Evolutionary conservation across 2,329 filamentous ascomycete species (phyloP).

Genomic region (Periconia digitata): DNA sequence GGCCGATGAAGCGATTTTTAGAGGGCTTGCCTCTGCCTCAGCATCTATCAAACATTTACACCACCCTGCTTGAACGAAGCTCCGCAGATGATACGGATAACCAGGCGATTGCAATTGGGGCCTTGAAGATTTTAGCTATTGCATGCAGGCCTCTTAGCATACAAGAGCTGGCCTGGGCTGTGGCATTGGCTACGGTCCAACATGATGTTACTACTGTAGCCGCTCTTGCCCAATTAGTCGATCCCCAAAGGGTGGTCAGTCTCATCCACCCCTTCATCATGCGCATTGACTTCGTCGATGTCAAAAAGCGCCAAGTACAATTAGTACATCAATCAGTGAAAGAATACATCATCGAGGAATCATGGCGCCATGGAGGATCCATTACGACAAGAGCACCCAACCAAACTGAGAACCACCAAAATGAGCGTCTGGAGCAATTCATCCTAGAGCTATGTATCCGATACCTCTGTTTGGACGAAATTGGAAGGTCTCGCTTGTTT

Average conservation of each 20-base stretch:
- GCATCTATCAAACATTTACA: too few relatives aligned
- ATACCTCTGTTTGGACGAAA: too few relatives aligned
- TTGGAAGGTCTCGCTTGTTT: too few relatives aligned
- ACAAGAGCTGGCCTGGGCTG: slow-evolving; percentile 10
- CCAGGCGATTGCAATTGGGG: too few relatives aligned
- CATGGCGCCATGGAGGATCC: background rate
- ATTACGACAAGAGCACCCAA: slow-evolving; percentile 1
- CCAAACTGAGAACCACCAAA: slow-evolving; percentile 2
- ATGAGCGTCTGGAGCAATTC: too few relatives aligned
- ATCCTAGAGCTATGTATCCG: too few relatives aligned
- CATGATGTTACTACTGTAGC: slow-evolving; percentile 7
- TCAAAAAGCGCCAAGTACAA: slow-evolving; percentile 9
- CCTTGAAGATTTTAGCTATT: too few relatives aligned
- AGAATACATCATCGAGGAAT: slow-evolving; percentile 7
- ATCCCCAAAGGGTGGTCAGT: slow-evolving; percentile 4
- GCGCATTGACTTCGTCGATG: slow-evolving; percentile 7
- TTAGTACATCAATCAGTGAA: slow-evolving; percentile 11
- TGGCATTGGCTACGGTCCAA: slow-evolving; percentile 7
- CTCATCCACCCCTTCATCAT: slow-evolving; percentile 9
- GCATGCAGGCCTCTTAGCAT: too few relatives aligned
- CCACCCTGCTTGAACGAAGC: too few relatives aligned
- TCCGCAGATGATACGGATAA: too few relatives aligned
- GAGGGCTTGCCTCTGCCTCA: too few relatives aligned
- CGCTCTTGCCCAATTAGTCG: slow-evolving; percentile 8
- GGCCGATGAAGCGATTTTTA: too few relatives aligned